Evolutionary conservation across 208 protist species (phyloP), one percentile per base, ranked within the genome.

Genomic region (Porcisia deanei): DNA sequence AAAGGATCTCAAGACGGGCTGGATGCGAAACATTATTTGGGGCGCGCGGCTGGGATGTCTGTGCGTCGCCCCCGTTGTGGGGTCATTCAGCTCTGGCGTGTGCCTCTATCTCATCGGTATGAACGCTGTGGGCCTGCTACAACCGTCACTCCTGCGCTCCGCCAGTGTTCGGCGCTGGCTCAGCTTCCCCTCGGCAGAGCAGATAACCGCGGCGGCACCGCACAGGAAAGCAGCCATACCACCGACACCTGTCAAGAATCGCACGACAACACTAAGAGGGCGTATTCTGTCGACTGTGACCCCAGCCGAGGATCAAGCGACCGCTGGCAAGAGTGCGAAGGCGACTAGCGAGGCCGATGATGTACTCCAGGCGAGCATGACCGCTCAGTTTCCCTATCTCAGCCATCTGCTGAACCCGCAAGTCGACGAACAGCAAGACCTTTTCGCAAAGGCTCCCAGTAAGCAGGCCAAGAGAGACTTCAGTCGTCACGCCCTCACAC

Each of bases 31-130:
- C 79, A 57, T 96, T 30, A 81, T 96, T 39, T 97, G 93, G 91
- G 88, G 85, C n/a, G 93, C 87, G 12, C 89, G 93, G 22, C 64
- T 94, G 12, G 88, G 85, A 12, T 94, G 88, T 73, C 76, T 95
- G 41, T 94, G 87, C 80, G 77, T 89, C 54, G 64, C 93, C 18
- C 90, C 90, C 2, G 89, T 91, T 12, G 76, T 83, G 34, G 59
- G 83, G 52, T 84, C 80, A 14, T 90, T 97, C 65, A 89, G 88
- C 60, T 65, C 89, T 20, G 93, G 93, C 1, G 93, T 97, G 41
- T 91, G 87, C 45, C 88, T 97, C n/a, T 97, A 94, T 81, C 92
- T 93, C 67, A 53, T 97, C 18, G 92, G 94, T 57, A 94, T 97
- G 90, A 94, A 86, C 71, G 61, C 91, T 8, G 83, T 86, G 14